Base-by-base conservation (phyloP, 306 rosid species). In the Canavalia gladiata region DNA sequence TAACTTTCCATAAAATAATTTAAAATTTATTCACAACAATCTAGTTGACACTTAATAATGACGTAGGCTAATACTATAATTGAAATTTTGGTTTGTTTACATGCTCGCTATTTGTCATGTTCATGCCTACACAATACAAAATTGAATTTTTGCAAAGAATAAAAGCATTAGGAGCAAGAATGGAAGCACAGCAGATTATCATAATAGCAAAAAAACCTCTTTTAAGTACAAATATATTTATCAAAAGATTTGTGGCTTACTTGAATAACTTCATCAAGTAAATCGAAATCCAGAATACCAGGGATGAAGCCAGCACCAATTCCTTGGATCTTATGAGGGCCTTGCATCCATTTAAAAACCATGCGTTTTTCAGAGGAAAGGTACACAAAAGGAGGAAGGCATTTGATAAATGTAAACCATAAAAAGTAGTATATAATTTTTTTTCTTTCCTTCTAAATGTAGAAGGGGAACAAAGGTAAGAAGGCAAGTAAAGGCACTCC, bases 251-350 rank as follows among this genome's bases (percentile, higher is more conserved):
- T 4, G 54, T 68, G 76, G 66, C 97, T 83, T 87, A 95, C 98
- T 88, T 92, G 98, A 80, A 95, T 73, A 82, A 90, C 92, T 91
- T 90, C 97, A 80, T 92, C 95, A 12, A 95, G 67, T 69, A 91
- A 45, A 88, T 39, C 67, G 54, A 91, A 84, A 7, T 92, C 98
- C 88, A 95, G 84, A 80, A 95, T 91, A 87, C 92, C 97, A 76
- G 98, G 98, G 85, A 95, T 89, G 90, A 95, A 92, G 81, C 98
- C 98, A 68, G 98, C 98, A 46, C 97, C 98, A 81, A 95, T 88
- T 84, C 98, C 98, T 90, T 95, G 97, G 89, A 95, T 95, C 89
- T 95, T 95, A 87, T 95, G 97, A 10, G 98, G 97, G 37, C 98
- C 98, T 95, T 85, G 39, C 81, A 50, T 55, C 77, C 81, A 86